Evolutionary conservation across 495 filamentous ascomycete genomes (phyloP).

Genomic region (Podospora sp.): DNA sequence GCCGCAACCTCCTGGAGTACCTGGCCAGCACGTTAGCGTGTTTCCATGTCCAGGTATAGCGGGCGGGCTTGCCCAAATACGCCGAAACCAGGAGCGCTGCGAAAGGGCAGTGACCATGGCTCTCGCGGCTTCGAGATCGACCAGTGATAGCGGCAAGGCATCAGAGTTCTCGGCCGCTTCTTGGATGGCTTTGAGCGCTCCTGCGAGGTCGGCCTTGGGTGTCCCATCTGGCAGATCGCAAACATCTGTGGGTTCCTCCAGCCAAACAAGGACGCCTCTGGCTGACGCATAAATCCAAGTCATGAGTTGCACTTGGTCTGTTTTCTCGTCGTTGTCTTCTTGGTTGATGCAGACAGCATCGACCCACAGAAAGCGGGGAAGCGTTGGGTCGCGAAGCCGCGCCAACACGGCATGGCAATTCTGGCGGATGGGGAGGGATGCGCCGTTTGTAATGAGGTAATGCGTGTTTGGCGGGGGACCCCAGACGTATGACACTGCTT

Average conservation of each 20-base stretch:
- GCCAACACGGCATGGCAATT: not conserved
- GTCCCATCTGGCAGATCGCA: not conserved
- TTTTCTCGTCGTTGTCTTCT: not conserved
- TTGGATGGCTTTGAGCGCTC: not conserved
- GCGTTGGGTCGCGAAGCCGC: not conserved
- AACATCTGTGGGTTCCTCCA: not conserved
- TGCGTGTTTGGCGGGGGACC: not conserved
- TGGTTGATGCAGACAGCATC: conserved; percentile 10
- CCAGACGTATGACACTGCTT: not conserved
- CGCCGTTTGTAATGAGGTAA: not conserved
- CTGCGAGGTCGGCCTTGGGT: not conserved
- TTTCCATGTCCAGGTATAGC: not conserved
- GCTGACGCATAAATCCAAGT: conserved; percentile 1
- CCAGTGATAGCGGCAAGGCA: not conserved
- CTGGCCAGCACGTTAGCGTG: not conserved
- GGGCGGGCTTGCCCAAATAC: not conserved
- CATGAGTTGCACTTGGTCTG: conserved; percentile 1
- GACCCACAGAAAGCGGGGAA: conserved; percentile 1
- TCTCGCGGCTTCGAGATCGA: not conserved
- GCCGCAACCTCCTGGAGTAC: not conserved
- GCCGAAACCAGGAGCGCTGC: not conserved
- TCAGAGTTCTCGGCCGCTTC: not conserved
- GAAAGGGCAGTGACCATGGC: not conserved
- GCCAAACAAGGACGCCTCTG: conserved; percentile 1
- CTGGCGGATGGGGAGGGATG: not conserved